Percentiles rank a stretch among this genome's conserved stretches.
Evolutionary conservation across 108 stramenopile species (phyloP).

Genomic region (Schizochytrium sp.): DNA sequence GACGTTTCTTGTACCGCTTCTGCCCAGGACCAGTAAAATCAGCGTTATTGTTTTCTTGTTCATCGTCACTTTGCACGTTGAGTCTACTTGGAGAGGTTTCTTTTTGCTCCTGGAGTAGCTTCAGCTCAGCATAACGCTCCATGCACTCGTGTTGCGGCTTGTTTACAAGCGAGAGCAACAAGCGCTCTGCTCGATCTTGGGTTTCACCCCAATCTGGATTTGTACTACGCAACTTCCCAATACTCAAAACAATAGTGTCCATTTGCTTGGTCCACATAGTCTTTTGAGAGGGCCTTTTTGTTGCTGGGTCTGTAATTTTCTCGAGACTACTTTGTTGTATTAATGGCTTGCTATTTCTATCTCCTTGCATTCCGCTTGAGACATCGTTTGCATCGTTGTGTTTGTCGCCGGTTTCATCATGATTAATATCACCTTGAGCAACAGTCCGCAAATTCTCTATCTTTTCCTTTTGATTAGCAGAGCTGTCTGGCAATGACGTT

Average conservation of each 20-base stretch:
- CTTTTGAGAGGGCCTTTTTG: neutral
- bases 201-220: neutral
- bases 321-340: no score
- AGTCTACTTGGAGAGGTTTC: neutral
- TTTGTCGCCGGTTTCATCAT: no score
- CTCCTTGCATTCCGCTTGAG: no score
- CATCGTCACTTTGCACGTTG: neutral
- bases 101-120: neutral
- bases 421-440: no score
- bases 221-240: neutral
- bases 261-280: constrained; percentile 4
- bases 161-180: neutral
- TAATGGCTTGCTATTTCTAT: no score
- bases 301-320: neutral
- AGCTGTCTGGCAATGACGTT: no score
- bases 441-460: no score
- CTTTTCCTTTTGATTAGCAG: no score
- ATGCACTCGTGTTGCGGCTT: neutral
- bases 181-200: neutral
- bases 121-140: neutral
- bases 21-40: no score
- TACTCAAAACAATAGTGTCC: neutral
- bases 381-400: no score
- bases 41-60: no score
- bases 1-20: no score